Conservation (phyloP, 495 filamentous ascomycete genomes). For the Neurospora sublineolata region DNA sequence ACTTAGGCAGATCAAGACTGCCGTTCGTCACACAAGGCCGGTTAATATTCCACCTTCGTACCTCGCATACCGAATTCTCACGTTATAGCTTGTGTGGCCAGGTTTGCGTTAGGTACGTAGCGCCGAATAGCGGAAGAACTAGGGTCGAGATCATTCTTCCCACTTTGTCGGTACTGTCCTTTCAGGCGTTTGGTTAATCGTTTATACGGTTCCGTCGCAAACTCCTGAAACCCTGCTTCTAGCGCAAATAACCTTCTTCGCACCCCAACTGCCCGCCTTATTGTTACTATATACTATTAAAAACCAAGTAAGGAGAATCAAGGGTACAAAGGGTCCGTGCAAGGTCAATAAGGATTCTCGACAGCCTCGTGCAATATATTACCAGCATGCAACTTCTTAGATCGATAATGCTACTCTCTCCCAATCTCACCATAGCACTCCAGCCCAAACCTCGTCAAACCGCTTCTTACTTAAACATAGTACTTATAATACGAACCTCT, state of each 20-base stretch:
- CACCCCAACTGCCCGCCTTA: background rate
- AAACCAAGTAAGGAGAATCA: no score
- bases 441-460: background rate
- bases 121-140: no score
- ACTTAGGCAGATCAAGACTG: no score
- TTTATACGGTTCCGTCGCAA: background rate
- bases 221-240: background rate
- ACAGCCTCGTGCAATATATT: background rate
- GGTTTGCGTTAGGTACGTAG: no score
- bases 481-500: background rate
- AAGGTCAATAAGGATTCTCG: background rate
- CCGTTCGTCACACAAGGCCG: no score
- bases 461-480: background rate
- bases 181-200: background rate
- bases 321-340: no score
- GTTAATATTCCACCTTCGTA: no score
- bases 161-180: background rate
- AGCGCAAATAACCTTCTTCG: background rate
- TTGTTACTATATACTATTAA: background rate
- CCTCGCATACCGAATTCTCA: no score
- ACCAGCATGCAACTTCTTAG: background rate
- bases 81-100: no score
- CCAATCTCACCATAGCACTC: background rate
- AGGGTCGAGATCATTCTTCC: no score
- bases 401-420: background rate